Conservation (phyloP, 352 stramenopile species). For the Globisporangium orthogonon region DNA sequence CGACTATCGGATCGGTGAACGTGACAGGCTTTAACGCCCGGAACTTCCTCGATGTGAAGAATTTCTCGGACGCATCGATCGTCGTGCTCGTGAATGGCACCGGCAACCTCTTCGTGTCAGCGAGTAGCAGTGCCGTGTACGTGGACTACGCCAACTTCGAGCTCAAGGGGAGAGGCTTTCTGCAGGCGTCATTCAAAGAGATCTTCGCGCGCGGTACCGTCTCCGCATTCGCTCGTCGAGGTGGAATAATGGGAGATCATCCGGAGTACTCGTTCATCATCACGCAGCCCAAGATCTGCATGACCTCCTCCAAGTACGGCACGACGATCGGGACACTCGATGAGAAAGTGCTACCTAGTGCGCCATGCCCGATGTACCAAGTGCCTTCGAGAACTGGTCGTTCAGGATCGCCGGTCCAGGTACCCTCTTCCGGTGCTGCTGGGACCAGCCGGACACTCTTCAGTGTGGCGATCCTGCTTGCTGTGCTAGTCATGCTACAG, state of each 20-base stretch:
- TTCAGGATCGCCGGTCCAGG: neutral
- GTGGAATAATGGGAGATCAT: neutral
- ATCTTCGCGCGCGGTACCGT: neutral
- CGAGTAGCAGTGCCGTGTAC: constrained; percentile 4
- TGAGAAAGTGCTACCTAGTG: neutral
- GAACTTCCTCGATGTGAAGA: neutral
- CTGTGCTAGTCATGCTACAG: neutral
- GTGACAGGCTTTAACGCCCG: neutral
- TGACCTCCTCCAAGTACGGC: neutral
- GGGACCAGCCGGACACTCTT: neutral
- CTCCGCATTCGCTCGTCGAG: neutral
- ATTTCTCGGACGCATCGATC: constrained; percentile 1
- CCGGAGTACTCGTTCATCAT: neutral
- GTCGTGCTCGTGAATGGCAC: constrained; percentile 3
- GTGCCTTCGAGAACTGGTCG: neutral
- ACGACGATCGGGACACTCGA: neutral
- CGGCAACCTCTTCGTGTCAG: constrained; percentile 3
- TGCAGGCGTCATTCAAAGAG: constrained; percentile 3
- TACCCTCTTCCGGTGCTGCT: neutral
- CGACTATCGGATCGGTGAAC: neutral
- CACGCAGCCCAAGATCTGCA: neutral
- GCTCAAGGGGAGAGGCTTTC: neutral
- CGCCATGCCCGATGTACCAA: neutral
- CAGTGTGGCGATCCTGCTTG: neutral
- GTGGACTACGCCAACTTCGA: constrained; percentile 1